Percentiles rank a stretch among this genome's conserved stretches.
phyloP scores from a whole-genome alignment of 352 stramenopile species.

The Sclerospora graminicola region DNA sequence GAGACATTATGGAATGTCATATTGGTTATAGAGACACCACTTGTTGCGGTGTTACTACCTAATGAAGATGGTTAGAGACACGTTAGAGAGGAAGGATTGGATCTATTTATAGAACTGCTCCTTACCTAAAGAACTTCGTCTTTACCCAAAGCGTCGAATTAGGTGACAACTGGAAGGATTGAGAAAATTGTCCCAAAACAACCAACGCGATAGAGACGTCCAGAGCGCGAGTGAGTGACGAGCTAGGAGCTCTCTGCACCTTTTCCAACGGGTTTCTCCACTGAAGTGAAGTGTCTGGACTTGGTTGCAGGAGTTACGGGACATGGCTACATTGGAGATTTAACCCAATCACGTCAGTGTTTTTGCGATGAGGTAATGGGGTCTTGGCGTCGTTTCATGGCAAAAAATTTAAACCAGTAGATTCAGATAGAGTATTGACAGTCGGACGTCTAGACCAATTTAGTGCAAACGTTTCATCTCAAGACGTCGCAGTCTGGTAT shows the following conservation, averaged over 20 bases:
- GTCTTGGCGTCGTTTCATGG: not conserved
- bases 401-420: too few relatives aligned
- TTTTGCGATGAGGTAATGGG: not conserved
- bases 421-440: too few relatives aligned
- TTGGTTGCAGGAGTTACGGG: not conserved
- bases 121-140: too few relatives aligned
- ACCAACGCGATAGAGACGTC: constrained; percentile 8
- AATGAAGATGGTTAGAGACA: not conserved
- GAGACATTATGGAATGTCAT: not conserved
- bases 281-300: constrained; percentile 21
- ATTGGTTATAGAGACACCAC: constrained; percentile 5
- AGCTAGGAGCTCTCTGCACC: constrained; percentile 22
- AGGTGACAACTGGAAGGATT: not conserved
- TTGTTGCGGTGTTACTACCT: constrained; percentile 15
- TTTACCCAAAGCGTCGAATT: not conserved
- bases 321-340: constrained; percentile 5
- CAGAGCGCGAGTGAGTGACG: constrained; percentile 4
- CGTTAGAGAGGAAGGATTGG: not conserved
- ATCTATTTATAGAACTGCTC: too few relatives aligned
- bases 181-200: not conserved
- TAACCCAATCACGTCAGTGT: constrained; percentile 2
- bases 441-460: too few relatives aligned
- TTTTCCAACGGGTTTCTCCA: constrained; percentile 34
- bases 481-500: not conserved
- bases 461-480: too few relatives aligned